These are phyloP conservation scores for Candida vartiovaarae DNA, from an alignment of 805 yeast species.

Conservation along the genomic window DNA sequence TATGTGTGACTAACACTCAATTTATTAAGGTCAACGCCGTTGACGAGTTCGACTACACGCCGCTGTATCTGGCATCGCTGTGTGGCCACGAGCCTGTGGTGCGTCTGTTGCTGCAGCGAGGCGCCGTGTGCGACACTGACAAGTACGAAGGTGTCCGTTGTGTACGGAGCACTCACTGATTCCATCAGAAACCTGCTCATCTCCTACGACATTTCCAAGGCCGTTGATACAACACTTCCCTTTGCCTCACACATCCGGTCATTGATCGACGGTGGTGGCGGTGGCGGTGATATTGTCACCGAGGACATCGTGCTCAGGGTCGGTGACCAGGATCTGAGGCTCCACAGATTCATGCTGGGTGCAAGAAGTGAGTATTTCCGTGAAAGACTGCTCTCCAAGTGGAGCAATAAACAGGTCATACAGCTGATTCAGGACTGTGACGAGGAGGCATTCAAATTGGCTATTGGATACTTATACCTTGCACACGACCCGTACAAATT, in stretches of 20 bases:
- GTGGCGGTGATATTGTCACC: conserved; percentile 9
- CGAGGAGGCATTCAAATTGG: conserved; percentile 15
- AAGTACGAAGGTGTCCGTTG: conserved; percentile 78
- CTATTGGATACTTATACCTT: conserved; percentile 30
- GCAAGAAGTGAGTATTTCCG: conserved; percentile 30
- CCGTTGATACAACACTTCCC: conserved; percentile 61
- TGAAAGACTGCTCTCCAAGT: conserved; percentile 16
- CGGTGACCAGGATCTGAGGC: conserved; percentile 9
- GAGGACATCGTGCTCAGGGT: conserved; percentile 20
- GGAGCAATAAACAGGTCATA: conserved; percentile 20
- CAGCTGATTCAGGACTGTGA: conserved; percentile 18
- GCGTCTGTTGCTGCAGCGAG: conserved; percentile 49
- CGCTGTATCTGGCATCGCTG: conserved; percentile 62
- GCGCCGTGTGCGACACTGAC: conserved; percentile 75
- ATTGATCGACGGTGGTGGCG: conserved; percentile 18
- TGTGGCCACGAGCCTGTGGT: conserved; percentile 72
- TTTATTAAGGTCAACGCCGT: conserved; percentile 27
- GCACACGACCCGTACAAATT: conserved; percentile 34
- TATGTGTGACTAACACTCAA: conserved; percentile 1
- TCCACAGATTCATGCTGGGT: conserved; percentile 37
- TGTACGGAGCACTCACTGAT: conserved; percentile 71
- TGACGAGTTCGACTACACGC: conserved; percentile 72
- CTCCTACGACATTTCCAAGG: conserved; percentile 58
- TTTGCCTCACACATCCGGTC: conserved; percentile 65
- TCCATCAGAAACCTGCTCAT: conserved; percentile 50